A percentile compares a stretch with the other conserved stretches of the same genome.
Evolutionary conservation across 2,329 filamentous ascomycete genomes (phyloP).

Genomic region (Escovopsis sp.): DNA sequence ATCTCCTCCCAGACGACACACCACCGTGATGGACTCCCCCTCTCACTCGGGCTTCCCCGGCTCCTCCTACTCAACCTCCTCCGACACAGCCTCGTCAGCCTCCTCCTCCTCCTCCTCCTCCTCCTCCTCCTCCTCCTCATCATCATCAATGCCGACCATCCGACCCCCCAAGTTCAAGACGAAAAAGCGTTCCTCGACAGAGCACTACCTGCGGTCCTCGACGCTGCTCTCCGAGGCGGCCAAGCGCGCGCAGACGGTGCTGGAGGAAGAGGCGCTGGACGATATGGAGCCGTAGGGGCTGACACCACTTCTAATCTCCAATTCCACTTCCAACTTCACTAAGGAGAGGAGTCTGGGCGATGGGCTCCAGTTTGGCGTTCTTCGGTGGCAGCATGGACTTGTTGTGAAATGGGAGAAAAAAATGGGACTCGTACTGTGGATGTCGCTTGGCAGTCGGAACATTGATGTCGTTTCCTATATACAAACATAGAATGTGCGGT

Average conservation of each 20-base stretch:
- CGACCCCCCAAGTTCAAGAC: conserved; percentile 14
- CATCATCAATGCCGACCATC: conserved; percentile 7
- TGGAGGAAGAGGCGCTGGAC: too few species aligned
- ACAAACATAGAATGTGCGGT: too few species aligned
- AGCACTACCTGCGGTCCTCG: conserved; percentile 60
- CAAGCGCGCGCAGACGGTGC: conserved; percentile 82
- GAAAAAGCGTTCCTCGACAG: conserved; percentile 24
- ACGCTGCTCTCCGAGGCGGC: conserved; percentile 83
- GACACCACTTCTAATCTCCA: too few species aligned
- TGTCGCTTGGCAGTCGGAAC: too few species aligned
- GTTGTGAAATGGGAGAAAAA: too few species aligned
- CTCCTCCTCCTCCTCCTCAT: conserved; percentile 2
- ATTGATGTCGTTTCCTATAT: too few species aligned
- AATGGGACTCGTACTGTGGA: too few species aligned
- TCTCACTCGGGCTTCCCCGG: neutral
- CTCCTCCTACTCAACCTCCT: conserved; percentile 1
- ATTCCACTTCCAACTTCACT: too few species aligned
- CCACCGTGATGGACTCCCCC: conserved; percentile 2
- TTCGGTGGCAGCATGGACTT: too few species aligned
- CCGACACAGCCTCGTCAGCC: conserved; percentile 2
- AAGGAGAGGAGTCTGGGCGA: too few species aligned
- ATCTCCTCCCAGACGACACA: neutral
- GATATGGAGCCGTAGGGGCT: too few species aligned
- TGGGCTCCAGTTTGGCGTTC: too few species aligned
- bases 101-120: conserved; percentile 1